phyloP scores from a whole-genome alignment of 345 rosid genomes.

The Eucalyptus microcorys region DNA sequence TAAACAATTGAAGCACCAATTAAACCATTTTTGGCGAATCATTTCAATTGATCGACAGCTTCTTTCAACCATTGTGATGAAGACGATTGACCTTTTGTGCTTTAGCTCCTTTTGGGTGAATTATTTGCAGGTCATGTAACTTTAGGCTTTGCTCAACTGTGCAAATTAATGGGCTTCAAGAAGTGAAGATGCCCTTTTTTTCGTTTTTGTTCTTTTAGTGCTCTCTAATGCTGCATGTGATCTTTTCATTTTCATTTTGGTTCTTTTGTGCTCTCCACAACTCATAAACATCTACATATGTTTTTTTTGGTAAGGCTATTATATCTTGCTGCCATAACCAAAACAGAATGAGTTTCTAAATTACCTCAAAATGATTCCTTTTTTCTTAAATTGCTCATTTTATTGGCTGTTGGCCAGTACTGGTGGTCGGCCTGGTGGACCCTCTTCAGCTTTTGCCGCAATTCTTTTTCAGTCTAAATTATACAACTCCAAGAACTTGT shows the following conservation, averaged over 20 bases:
- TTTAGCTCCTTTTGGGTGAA: neutral
- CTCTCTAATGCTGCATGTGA: neutral
- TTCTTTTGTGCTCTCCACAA: neutral
- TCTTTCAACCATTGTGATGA: neutral
- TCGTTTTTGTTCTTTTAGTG: neutral
- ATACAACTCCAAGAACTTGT: neutral
- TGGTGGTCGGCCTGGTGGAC: neutral
- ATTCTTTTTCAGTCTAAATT: neutral
- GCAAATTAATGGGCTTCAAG: neutral
- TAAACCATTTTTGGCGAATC: neutral
- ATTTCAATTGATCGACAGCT: neutral
- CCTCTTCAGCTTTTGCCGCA: neutral
- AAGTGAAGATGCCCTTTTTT: neutral
- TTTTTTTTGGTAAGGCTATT: neutral
- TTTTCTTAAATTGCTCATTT: neutral
- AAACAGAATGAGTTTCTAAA: neutral
- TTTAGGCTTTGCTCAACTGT: neutral
- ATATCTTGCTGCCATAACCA: neutral
- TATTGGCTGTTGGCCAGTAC: neutral
- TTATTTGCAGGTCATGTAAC: neutral
- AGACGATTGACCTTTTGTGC: neutral
- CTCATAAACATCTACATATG: neutral
- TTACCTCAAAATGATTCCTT: neutral
- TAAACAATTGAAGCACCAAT: neutral
- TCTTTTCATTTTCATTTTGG: neutral